These are phyloP conservation scores for Ustanciosporium gigantosporum DNA, from an alignment of 1,284 basidiomycete genomes.

Conservation along the genomic window DNA sequence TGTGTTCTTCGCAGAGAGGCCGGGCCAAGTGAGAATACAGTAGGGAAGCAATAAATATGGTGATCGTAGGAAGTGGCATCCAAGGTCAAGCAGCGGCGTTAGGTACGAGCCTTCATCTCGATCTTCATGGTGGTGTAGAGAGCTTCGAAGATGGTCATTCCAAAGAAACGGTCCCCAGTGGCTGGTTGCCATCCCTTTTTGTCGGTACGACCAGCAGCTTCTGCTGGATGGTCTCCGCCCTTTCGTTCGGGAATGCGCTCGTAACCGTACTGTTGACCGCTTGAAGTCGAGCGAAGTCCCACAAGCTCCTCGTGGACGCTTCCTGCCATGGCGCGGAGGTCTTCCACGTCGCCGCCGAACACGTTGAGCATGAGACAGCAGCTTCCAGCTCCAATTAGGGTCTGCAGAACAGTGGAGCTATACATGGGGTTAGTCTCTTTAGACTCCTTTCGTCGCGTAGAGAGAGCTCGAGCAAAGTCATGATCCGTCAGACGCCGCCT, in stretches of 20 bases:
- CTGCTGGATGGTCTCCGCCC: background rate
- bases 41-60: too few relatives aligned
- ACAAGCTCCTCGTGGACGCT: constrained; percentile 9
- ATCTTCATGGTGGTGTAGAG: constrained; percentile 33
- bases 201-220: background rate
- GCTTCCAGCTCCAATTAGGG: constrained; percentile 26
- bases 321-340: constrained; percentile 32
- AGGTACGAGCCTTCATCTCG: constrained; percentile 14
- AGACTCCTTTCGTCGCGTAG: constrained; percentile 16
- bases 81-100: background rate
- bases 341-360: constrained; percentile 21
- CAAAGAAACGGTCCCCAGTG: constrained; percentile 16
- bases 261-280: constrained; percentile 20
- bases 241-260: constrained; percentile 19
- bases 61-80: too few relatives aligned
- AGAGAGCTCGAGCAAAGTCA: constrained; percentile 23
- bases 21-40: too few relatives aligned
- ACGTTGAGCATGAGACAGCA: constrained; percentile 35
- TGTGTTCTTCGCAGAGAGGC: too few relatives aligned
- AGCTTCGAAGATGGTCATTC: constrained; percentile 32
- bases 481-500: constrained; percentile 7
- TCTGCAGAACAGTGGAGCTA: constrained; percentile 23
- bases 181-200: constrained; percentile 23
- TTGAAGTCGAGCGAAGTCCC: constrained; percentile 10
- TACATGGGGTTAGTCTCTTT: constrained; percentile 15